These are phyloP conservation scores for Microcera coccophila DNA, from an alignment of 2,329 filamentous ascomycete species.

Conservation along the genomic window DNA sequence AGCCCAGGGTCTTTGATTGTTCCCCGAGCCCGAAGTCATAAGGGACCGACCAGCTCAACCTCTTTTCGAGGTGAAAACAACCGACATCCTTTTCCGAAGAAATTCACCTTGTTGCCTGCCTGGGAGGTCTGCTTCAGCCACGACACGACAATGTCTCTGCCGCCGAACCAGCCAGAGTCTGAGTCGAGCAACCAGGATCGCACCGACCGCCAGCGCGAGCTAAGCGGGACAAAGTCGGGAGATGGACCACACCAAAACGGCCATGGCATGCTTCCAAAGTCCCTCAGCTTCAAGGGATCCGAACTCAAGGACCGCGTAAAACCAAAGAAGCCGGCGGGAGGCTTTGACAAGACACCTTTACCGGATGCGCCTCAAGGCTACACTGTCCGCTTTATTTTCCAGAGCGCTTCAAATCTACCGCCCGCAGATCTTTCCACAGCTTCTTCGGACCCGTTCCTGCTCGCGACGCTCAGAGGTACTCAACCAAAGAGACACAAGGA, in stretches of 20 bases:
- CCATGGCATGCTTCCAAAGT: conserved; percentile 10
- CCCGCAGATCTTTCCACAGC: conserved; percentile 73
- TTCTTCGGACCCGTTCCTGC: conserved; percentile 79
- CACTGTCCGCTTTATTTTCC: conserved; percentile 80
- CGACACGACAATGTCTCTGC: not conserved
- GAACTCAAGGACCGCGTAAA: conserved; percentile 26
- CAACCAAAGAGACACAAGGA: conserved; percentile 79
- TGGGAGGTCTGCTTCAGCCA: not conserved
- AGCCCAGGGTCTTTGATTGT: no score
- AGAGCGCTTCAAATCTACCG: conserved; percentile 75
- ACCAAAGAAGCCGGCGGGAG: conserved; percentile 58
- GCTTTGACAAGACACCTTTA: conserved; percentile 75
- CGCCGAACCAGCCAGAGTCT: not conserved
- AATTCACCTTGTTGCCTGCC: no score
- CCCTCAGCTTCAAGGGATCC: conserved; percentile 10
- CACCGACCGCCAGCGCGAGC: not conserved
- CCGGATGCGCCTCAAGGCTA: conserved; percentile 72
- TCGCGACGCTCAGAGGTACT: conserved; percentile 68
- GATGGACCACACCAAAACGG: conserved; percentile 8
- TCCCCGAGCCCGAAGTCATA: no score
- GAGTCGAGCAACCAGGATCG: not conserved
- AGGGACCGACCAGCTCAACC: no score
- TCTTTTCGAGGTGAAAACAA: no score
- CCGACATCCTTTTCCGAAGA: not conserved
- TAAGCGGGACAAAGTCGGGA: not conserved